Conservation (phyloP, 805 yeast genomes). For the Diddensiella santjacobensis region DNA sequence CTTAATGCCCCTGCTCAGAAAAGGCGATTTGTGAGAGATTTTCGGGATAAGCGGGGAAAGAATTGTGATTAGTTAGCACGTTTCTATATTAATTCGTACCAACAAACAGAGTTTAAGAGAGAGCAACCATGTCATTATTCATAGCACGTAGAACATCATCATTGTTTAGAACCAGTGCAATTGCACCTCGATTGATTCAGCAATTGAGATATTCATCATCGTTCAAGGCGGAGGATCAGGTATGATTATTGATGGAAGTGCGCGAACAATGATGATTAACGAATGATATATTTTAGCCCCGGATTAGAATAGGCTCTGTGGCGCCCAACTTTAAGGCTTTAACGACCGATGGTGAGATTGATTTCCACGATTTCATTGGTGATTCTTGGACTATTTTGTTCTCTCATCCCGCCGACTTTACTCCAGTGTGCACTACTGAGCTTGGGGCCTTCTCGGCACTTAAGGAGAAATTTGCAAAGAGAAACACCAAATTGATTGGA, state of each 20-base stretch:
- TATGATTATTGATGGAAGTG: too few species aligned
- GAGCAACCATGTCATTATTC: background rate
- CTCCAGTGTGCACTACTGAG: conserved; percentile 96
- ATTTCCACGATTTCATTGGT: conserved; percentile 84
- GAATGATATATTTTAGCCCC: conserved; percentile 31
- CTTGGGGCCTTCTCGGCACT: conserved; percentile 88
- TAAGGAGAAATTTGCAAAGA: conserved; percentile 81
- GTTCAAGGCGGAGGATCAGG: conserved; percentile 17
- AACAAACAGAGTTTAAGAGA: too few species aligned
- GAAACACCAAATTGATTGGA: conserved; percentile 86
- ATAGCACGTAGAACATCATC: background rate
- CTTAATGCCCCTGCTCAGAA: too few species aligned
- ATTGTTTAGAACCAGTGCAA: background rate
- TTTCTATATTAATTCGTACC: too few species aligned
- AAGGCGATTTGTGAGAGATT: too few species aligned
- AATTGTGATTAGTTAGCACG: too few species aligned
- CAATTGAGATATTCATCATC: conserved; percentile 1
- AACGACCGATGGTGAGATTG: conserved; percentile 76
- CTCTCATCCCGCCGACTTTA: conserved; percentile 95
- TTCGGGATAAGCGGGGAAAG: too few species aligned
- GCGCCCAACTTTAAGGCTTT: conserved; percentile 88
- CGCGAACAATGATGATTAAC: too few species aligned
- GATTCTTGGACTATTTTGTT: conserved; percentile 84
- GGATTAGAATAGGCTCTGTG: conserved; percentile 68
- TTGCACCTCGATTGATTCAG: background rate